phyloP scores from a whole-genome alignment of 2,329 filamentous ascomycete genomes.

The Emmonsiellopsis sp. region DNA sequence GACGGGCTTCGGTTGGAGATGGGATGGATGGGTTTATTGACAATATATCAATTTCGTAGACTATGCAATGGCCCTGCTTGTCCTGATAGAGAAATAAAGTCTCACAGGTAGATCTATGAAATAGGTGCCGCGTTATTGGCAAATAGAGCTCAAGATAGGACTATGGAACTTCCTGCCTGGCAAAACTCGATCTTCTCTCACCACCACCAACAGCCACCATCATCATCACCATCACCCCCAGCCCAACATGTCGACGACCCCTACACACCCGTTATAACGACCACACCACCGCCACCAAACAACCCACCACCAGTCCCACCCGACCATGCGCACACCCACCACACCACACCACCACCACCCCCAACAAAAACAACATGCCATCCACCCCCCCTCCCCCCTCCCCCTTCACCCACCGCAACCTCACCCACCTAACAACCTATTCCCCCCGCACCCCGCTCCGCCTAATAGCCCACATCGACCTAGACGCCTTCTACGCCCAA shows the following conservation, averaged over 20 bases:
- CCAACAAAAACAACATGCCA: neutral
- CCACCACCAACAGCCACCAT: neutral
- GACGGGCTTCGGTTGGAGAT: no score
- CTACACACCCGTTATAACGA: neutral
- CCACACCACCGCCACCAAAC: neutral
- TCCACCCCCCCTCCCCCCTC: neutral
- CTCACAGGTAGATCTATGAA: no score
- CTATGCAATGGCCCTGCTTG: no score
- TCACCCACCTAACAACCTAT: constrained; percentile 64
- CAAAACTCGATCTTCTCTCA: neutral
- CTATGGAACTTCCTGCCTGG: no score
- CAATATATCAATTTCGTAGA: no score
- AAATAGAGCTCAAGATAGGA: no score
- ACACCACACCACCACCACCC: neutral
- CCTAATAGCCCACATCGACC: constrained; percentile 82
- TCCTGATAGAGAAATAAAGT: no score
- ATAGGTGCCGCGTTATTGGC: no score
- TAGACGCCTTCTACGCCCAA: constrained; percentile 96
- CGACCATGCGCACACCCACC: neutral
- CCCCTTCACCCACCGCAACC: constrained; percentile 71
- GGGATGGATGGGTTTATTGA: no score
- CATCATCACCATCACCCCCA: neutral
- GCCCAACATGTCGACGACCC: neutral
- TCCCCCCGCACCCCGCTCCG: constrained; percentile 68
- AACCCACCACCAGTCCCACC: no score